Percentiles rank a stretch among this genome's conserved stretches.
Conservation (phyloP, 805 yeast genomes). For the Kregervanrija delftensis region DNA sequence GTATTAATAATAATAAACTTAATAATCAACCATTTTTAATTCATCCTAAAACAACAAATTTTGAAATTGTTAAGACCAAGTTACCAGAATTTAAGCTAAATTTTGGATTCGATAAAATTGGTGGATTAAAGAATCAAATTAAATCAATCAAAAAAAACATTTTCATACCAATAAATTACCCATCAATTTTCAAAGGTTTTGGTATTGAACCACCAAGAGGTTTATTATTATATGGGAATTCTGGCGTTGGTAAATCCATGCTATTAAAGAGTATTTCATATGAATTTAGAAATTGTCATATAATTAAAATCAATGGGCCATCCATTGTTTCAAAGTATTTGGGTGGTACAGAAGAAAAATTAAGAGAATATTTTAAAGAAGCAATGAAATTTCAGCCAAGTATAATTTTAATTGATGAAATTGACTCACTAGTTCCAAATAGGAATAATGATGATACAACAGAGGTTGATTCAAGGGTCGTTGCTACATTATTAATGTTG, state of each 20-base stretch:
- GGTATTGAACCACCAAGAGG: conserved; percentile 94
- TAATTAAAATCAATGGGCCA: conserved; percentile 82
- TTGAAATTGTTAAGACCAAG: conserved; percentile 26
- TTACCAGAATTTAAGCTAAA: conserved; percentile 39
- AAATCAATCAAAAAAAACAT: conserved; percentile 55
- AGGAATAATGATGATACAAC: conserved; percentile 81
- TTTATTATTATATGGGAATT: conserved; percentile 89
- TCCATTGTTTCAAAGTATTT: conserved; percentile 86
- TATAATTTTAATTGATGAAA: conserved; percentile 84
- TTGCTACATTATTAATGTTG: conserved; percentile 77
- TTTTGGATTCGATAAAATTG: conserved; percentile 40
- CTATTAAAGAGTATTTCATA: conserved; percentile 74
- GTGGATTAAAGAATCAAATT: conserved; percentile 70
- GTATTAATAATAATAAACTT: background rate
- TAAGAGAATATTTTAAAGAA: conserved; percentile 78
- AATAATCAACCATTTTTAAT: conserved; percentile 15
- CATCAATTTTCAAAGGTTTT: conserved; percentile 70
- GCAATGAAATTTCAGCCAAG: conserved; percentile 84
- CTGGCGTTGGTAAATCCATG: conserved; percentile 96
- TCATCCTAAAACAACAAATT: conserved; percentile 23
- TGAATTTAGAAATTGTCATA: conserved; percentile 68
- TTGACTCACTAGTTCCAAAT: conserved; percentile 86
- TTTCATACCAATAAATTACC: conserved; percentile 74
- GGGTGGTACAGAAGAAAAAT: conserved; percentile 87
- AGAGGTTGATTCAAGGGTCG: conserved; percentile 85